These are phyloP conservation scores for Diaporthe aspalathi DNA, from an alignment of 2,329 filamentous ascomycete species.

Conservation along the genomic window DNA sequence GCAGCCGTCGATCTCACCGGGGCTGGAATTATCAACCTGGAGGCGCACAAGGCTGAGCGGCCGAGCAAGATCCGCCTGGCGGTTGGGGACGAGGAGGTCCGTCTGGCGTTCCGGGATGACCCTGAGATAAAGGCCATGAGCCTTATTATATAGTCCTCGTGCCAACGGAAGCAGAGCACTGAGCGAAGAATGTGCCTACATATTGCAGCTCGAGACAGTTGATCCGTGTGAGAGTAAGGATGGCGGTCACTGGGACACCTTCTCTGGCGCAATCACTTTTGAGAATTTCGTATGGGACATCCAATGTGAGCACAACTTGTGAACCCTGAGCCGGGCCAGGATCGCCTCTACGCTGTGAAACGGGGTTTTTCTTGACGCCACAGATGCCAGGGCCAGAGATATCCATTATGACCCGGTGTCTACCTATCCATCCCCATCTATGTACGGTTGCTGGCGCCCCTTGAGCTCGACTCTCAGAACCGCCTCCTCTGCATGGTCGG, in stretches of 20 bases:
- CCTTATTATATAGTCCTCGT: constrained; percentile 42
- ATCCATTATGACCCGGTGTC: background rate
- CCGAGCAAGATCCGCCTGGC: constrained; percentile 88
- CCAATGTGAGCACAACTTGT: no score
- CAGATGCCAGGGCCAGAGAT: background rate
- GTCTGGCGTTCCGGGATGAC: constrained; percentile 88
- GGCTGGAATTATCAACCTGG: constrained; percentile 87
- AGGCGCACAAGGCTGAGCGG: constrained; percentile 82
- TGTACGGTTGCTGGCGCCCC: background rate
- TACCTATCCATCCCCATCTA: background rate
- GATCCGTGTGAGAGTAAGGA: background rate
- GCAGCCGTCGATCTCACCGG: constrained; percentile 88
- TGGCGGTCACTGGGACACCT: no score
- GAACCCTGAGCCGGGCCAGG: no score
- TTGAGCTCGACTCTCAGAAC: constrained; percentile 59
- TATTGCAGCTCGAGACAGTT: background rate
- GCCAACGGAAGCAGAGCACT: background rate
- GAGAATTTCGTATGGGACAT: background rate
- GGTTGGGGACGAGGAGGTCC: constrained; percentile 91
- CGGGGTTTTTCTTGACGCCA: background rate
- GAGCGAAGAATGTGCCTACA: background rate
- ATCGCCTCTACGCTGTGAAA: background rate
- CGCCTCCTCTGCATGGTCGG: constrained; percentile 82
- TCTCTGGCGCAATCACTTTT: background rate
- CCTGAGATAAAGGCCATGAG: constrained; percentile 85